Evolutionary conservation across 257 asterid species (phyloP), one percentile per base, ranked within the genome.

Genomic region (Rauvolfia tetraphylla): DNA sequence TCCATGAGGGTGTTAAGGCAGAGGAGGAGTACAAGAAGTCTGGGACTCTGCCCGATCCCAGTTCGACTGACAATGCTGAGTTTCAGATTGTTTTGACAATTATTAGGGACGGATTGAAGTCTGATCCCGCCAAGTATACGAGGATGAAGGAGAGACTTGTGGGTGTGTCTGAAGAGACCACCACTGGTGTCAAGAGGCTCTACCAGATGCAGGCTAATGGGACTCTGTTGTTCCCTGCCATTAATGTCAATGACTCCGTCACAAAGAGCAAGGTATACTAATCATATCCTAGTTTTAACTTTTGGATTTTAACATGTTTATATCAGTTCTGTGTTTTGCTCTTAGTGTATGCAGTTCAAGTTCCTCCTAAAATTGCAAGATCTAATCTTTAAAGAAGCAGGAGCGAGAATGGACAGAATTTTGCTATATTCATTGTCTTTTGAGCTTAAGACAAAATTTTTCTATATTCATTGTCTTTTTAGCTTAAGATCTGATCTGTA

Each of bases 251-350:
- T 9, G 97, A 93, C 72, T 91, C 97, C 39, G 97, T 91, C 67
- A 91, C 97, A 76, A 93, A 93, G 90, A 93, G 96, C 97, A 93
- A 93, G 98, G 98, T 93, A 86, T 20, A n/a, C 67, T n/a, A 71
- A 56, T 77, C 61, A 68, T 34, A 27, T 29, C 38, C 67, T 29
- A 27, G 38, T 59, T 27, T 17, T 4, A 5, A 25, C 5, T 3
- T 29, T 12, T 27, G 39, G 36, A 5, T 65, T 63, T n/a, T 70
- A 15, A 38, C 33, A 0, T 79, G 22, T 1, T 66, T n/a, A n/a
- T 73, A 36, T 49, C 38, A 63, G 22, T 62, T 79, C 59, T 77
- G 36, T 18, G 42, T 34, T 76, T 49, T 75, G 42, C 27, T 4
- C 22, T 25, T 2, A 1, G 9, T 57, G 23, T 2, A 5, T 53